These are phyloP conservation scores for Saccharomyces hybrid DNA, from an alignment of 1,139 yeast species.

Conservation along the genomic window DNA sequence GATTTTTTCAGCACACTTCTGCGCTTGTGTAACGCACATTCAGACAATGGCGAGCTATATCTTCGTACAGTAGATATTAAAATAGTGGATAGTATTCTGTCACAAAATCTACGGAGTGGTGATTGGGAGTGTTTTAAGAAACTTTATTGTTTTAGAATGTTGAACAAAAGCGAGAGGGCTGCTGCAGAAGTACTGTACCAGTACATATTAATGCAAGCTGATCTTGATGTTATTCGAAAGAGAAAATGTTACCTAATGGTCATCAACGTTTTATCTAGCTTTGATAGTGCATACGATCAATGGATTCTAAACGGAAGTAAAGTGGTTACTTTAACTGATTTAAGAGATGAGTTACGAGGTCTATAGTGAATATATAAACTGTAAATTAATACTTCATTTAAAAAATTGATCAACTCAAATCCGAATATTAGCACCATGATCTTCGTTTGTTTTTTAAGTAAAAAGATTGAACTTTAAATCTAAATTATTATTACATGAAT, in stretches of 20 bases:
- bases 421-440: not conserved
- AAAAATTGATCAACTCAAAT: not conserved
- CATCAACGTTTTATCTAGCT: slow-evolving; percentile 24
- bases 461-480: not conserved
- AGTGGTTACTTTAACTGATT: slow-evolving; percentile 29
- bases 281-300: slow-evolving; percentile 40
- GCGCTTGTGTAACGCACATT: slow-evolving; percentile 14
- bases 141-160: slow-evolving; percentile 25
- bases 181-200: slow-evolving; percentile 29
- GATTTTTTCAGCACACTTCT: slow-evolving; percentile 23
- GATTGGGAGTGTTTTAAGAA: slow-evolving; percentile 23
- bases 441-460: not conserved
- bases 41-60: slow-evolving; percentile 7
- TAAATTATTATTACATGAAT: not conserved
- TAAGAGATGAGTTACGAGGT: slow-evolving; percentile 18
- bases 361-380: slow-evolving; percentile 6
- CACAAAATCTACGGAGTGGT: slow-evolving; percentile 10
- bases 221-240: slow-evolving; percentile 11
- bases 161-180: slow-evolving; percentile 26
- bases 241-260: slow-evolving; percentile 22
- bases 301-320: slow-evolving; percentile 42
- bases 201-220: slow-evolving; percentile 11
- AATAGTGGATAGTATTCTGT: slow-evolving; percentile 40
- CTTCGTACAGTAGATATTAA: slow-evolving; percentile 35
- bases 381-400: slow-evolving; percentile 1